Evolutionary conservation across 2,329 filamentous ascomycete genomes (phyloP).

Genomic region (Microascus cirrosus): DNA sequence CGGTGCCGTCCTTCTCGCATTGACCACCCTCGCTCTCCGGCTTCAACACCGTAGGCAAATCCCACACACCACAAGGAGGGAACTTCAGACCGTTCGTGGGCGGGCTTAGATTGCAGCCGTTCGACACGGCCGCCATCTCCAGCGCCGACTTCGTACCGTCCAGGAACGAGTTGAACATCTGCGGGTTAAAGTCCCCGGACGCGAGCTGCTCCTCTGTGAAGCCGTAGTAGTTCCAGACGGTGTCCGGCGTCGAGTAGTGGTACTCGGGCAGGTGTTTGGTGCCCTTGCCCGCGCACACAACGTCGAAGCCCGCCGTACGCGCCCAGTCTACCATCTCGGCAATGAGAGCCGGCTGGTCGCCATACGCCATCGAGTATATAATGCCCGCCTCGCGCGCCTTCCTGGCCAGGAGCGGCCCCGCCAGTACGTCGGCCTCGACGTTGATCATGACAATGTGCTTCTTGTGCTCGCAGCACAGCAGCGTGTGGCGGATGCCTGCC

Average conservation of each 20-base stretch:
- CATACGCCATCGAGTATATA: not conserved
- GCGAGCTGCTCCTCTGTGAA: not conserved
- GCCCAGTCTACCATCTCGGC: not conserved
- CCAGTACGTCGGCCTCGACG: constrained; percentile 31
- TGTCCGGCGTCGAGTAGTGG: not conserved
- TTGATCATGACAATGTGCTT: constrained; percentile 38
- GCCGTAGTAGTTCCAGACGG: not conserved
- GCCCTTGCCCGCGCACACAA: not conserved
- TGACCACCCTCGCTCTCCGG: not conserved
- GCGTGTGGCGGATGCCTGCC: constrained; percentile 28
- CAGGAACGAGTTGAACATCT: not conserved
- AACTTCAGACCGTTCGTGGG: not conserved
- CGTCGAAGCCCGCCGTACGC: not conserved
- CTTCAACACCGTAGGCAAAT: not conserved
- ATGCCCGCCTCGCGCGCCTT: not conserved
- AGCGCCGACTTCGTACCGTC: not conserved
- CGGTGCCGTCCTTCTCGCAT: not conserved
- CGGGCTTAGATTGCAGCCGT: not conserved
- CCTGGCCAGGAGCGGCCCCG: constrained; percentile 19
- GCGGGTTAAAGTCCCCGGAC: not conserved
- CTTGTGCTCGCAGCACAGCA: constrained; percentile 32
- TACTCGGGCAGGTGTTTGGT: not conserved
- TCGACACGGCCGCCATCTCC: not conserved
- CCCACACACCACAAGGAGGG: not conserved
- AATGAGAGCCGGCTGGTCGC: not conserved